Evolutionary conservation across 805 yeast species (phyloP), one percentile per base, ranked within the genome.

Genomic region (Saccharomycopsis olivae): DNA sequence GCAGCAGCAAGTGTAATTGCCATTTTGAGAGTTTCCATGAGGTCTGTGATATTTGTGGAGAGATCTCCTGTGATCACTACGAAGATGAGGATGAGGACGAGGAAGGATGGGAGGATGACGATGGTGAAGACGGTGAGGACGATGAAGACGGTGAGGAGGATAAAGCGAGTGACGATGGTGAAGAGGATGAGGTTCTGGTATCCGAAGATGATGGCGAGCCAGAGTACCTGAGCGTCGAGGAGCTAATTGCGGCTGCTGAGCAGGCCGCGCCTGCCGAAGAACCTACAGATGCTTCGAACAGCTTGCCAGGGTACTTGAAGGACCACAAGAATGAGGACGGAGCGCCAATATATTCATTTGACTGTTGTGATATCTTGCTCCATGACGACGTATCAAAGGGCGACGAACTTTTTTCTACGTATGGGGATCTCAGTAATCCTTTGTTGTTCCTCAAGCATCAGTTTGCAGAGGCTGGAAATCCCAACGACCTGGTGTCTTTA

Each of bases 361-460:
- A 73, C 42, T 77, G 86, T 48, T 84, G 94, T 50, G 95, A 86
- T 50, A 74, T 87, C 13, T 65, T 72, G 0, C 51, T 78, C 2
- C 61, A 65, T 15, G 55, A 53, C 11, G 53, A 58, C 1, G 71
- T 83, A 1, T 37, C 51, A 1, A 53, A 59, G 25, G 73, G 74
- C 5, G 55, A 63, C 10, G 96, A 89, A 52, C 52, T 89, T 11
- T 83, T 77, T 63, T 87, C 85, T 58, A 76, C 92, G 0, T 88
- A 87, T 51, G 96, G 45, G 2, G 41, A 44, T 10, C 20, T 36
- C 11, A 27, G 16, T 17, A 44, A 37, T 25, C 35, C 44, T 11
- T 15, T 36, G 3, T 31, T 40, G 23, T n/a, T 36, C 10, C 39
- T 40, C 17, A 40, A 44, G 17, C 41, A 40, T 23, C 45, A 38